A percentile compares a stretch with the other conserved stretches of the same genome.
These are phyloP conservation scores for Colletotrichum salicis DNA, from an alignment of 2,329 filamentous ascomycete species.

Conservation along the genomic window DNA sequence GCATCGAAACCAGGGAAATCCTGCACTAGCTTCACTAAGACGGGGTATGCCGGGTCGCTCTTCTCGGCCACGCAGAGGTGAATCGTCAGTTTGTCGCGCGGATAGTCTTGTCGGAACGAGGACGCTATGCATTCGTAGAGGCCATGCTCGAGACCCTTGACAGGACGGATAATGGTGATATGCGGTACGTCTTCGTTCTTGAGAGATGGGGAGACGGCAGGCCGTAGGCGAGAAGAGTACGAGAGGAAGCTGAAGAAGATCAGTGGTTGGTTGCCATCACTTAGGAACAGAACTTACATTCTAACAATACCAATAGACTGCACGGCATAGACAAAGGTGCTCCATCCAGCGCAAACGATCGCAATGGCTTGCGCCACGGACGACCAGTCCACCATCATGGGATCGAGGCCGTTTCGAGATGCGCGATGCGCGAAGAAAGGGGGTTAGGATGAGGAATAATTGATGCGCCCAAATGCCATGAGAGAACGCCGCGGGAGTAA, in stretches of 20 bases:
- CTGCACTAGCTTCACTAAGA: slow-evolving; percentile 75
- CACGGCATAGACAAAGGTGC: slow-evolving; percentile 61
- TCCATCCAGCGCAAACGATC: slow-evolving; percentile 63
- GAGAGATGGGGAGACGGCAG: slow-evolving; percentile 62
- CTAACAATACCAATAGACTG: slow-evolving; percentile 66
- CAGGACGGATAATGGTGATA: slow-evolving; percentile 90
- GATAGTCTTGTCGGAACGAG: slow-evolving; percentile 85
- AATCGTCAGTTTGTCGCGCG: slow-evolving; percentile 78
- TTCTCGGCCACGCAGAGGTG: slow-evolving; percentile 83
- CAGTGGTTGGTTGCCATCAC: background rate
- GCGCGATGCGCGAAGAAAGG: background rate
- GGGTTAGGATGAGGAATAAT: slow-evolving; percentile 17
- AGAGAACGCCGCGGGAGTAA: background rate
- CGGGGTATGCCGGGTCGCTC: slow-evolving; percentile 79
- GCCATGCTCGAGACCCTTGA: slow-evolving; percentile 90
- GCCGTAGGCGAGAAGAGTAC: slow-evolving; percentile 61
- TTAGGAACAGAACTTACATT: slow-evolving; percentile 55
- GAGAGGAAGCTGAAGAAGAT: slow-evolving; percentile 56
- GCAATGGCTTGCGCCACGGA: slow-evolving; percentile 52
- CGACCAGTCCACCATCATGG: slow-evolving; percentile 36
- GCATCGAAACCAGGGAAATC: slow-evolving; percentile 81
- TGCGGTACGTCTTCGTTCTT: slow-evolving; percentile 72
- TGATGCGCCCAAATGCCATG: slow-evolving; percentile 39
- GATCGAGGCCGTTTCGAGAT: background rate
- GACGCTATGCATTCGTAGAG: slow-evolving; percentile 93